Conservation (phyloP, 2,329 filamentous ascomycete genomes). For the Peltaster fructicola region DNA sequence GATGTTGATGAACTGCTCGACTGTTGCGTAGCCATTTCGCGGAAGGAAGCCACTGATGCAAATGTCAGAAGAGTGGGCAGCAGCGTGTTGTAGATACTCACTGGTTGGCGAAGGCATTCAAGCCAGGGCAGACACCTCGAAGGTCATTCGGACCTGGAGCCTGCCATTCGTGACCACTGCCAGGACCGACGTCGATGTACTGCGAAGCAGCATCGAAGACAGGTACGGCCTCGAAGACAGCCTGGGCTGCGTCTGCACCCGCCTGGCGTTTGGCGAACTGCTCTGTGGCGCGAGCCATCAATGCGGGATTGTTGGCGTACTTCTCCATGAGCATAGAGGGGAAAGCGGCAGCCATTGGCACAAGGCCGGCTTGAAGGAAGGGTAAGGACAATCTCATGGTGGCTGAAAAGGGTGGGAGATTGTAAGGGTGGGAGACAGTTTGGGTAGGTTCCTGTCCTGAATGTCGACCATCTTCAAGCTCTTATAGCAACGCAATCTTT, state of each 20-base stretch:
- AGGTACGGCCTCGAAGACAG: constrained; percentile 10
- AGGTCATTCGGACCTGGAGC: constrained; percentile 13
- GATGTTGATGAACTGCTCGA: constrained; percentile 14
- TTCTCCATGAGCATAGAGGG: constrained; percentile 4
- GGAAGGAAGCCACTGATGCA: constrained; percentile 16
- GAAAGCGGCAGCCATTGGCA: constrained; percentile 4
- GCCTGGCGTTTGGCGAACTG: constrained; percentile 5
- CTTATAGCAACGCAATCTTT: too few relatives aligned
- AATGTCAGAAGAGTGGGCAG: neutral
- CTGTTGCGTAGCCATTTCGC: constrained; percentile 17
- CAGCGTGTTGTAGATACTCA: constrained; percentile 4
- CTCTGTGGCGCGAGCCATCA: constrained; percentile 4
- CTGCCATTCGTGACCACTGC: constrained; percentile 12
- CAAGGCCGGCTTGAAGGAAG: too few relatives aligned
- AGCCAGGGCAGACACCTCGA: constrained; percentile 18
- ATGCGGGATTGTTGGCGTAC: constrained; percentile 2
- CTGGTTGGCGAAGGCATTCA: constrained; percentile 17
- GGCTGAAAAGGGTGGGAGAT: too few relatives aligned
- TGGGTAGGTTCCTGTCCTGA: too few relatives aligned
- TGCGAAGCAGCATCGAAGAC: constrained; percentile 15
- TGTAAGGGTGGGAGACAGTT: too few relatives aligned
- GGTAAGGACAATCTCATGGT: too few relatives aligned
- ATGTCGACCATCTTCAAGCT: too few relatives aligned
- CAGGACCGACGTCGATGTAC: constrained; percentile 10
- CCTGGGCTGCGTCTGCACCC: constrained; percentile 8